phyloP scores from a whole-genome alignment of 768 basidiomycete species.

The Cyathus striatus region DNA sequence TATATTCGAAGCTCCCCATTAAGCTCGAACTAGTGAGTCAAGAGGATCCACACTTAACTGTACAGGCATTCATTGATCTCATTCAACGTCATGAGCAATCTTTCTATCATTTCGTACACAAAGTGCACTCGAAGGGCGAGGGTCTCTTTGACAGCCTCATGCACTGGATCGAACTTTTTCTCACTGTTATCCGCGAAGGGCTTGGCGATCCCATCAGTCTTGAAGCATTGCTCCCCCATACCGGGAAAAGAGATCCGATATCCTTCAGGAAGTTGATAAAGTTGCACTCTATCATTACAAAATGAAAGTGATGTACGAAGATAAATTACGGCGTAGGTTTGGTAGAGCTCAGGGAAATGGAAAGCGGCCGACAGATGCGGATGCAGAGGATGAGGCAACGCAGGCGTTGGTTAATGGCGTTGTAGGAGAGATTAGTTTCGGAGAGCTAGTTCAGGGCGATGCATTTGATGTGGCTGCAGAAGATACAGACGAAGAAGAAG shows the following conservation, averaged over 20 bases:
- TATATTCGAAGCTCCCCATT: slow-evolving; percentile 3
- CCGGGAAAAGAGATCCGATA: slow-evolving; percentile 66
- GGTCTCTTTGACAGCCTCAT: slow-evolving; percentile 91
- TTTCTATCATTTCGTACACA: slow-evolving; percentile 97
- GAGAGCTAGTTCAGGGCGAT: slow-evolving; percentile 73
- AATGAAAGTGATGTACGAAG: slow-evolving; percentile 89
- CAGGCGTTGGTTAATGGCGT: slow-evolving; percentile 76
- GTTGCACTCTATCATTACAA: slow-evolving; percentile 92
- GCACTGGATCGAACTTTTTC: slow-evolving; percentile 95
- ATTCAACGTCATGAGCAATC: slow-evolving; percentile 92
- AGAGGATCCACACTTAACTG: slow-evolving; percentile 79
- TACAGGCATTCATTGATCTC: slow-evolving; percentile 90
- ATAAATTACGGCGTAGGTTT: slow-evolving; percentile 85
- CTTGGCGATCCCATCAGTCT: slow-evolving; percentile 72
- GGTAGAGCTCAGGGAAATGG: slow-evolving; percentile 44
- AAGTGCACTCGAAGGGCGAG: slow-evolving; percentile 95
- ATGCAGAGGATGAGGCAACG: slow-evolving; percentile 81
- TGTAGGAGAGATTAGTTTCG: slow-evolving; percentile 77
- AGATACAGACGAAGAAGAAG: slow-evolving; percentile 46
- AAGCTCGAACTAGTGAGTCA: slow-evolving; percentile 55
- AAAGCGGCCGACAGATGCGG: slow-evolving; percentile 41
- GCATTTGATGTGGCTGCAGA: slow-evolving; percentile 79
- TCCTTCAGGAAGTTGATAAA: slow-evolving; percentile 84
- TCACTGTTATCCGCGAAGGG: slow-evolving; percentile 87
- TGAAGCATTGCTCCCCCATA: slow-evolving; percentile 86